Evolutionary conservation across 2,329 filamentous ascomycete species (phyloP), one percentile per base, ranked within the genome.

Genomic region (Chrysoporthe puriensis): DNA sequence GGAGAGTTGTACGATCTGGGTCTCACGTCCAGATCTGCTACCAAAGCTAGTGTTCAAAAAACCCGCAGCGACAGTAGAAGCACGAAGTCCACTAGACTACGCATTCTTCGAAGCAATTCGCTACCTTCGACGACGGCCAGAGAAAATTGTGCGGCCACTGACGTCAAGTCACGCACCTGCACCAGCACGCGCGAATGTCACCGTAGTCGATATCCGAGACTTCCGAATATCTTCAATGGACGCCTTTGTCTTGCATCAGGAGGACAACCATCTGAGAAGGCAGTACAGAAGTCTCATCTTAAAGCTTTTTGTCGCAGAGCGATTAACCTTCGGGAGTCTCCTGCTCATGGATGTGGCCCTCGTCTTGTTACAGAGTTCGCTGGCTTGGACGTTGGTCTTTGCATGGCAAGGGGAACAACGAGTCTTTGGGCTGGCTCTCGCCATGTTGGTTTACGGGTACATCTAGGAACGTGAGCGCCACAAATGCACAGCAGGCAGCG

Each of bases 1-100:
- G 57, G 87, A 88, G 67, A 90, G 84, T 70, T 79, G 81, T 50
- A 91, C 88, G 0, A 75, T 90, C 8, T 84, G 81, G 78, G 77
- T 90, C 11, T 86, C 88, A 6, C 81, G 81, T 14, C 84, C 85
- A 0, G 80, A 86, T 14, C 72, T 87, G 1, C 76, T 91, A 11
- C 79, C 80, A 21, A 78, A 78, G 43, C 72, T 84, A 8, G 79
- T 84, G 40, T 71, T 83, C 52, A 82, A 81, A 71, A 81, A 76
- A 56, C 75, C 76, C 1, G 71, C 78, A 2, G 74, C 77, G 4
- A 73, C 78, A 4, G 71, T 84, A 40, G 73, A 77, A 32, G 73
- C 77, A 3, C 72, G 75, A 1, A 79, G 70, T 40, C 67, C 77
- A 9, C n/a, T 74, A 4, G 81, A 85, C 52, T 83, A 77, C 70